These are phyloP conservation scores for Austropuccinia psidii DNA, from an alignment of 1,284 basidiomycete genomes.

Conservation along the genomic window DNA sequence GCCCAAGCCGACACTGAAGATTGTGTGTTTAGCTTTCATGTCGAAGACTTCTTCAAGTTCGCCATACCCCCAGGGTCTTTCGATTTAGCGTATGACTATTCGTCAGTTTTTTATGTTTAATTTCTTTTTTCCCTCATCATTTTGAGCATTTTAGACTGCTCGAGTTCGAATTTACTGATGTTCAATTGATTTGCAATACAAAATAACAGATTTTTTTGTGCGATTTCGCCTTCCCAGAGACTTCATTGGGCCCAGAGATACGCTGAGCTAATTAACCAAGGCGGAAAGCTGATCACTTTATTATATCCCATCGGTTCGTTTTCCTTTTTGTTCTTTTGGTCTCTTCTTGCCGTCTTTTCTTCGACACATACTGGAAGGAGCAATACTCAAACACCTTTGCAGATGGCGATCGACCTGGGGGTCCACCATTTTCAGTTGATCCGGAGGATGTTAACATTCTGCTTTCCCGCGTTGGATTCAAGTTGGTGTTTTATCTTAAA, in stretches of 20 bases:
- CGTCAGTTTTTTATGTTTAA: background rate
- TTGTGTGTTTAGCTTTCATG: background rate
- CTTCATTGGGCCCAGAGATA: background rate
- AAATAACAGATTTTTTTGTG: background rate
- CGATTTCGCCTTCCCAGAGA: background rate
- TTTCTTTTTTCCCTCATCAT: too few relatives aligned
- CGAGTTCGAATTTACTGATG: background rate
- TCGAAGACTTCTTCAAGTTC: background rate
- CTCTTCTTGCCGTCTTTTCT: background rate
- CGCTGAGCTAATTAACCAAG: background rate
- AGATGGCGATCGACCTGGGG: background rate
- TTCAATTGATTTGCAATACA: too few relatives aligned
- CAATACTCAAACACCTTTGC: background rate
- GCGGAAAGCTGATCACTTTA: background rate
- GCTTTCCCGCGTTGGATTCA: background rate
- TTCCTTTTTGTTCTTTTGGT: too few relatives aligned
- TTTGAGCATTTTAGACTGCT: background rate
- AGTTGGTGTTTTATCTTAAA: background rate
- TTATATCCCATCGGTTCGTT: background rate
- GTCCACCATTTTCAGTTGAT: background rate
- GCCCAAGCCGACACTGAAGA: background rate
- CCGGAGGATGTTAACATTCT: background rate
- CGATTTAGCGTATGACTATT: background rate
- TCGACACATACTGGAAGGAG: background rate
- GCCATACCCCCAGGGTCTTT: background rate